Conservation (phyloP, 768 basidiomycete genomes). For the Pleurotus tuber-regium region DNA sequence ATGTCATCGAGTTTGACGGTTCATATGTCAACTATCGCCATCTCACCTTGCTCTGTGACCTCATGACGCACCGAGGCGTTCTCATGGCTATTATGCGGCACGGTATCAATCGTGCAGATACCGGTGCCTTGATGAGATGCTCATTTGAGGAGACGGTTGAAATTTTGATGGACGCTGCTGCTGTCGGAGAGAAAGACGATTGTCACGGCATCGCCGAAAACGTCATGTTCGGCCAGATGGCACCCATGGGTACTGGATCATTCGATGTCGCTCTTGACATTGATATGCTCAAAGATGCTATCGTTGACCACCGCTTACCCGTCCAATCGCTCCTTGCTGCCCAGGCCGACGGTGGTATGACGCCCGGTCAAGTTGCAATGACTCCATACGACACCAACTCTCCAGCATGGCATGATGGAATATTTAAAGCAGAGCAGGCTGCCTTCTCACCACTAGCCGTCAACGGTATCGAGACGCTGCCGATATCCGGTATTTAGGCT, state of each 20-base stretch:
- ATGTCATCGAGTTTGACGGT: slow-evolving; percentile 98
- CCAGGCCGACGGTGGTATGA: slow-evolving; percentile 85
- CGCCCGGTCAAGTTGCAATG: slow-evolving; percentile 89
- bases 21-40: slow-evolving; percentile 99
- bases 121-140: slow-evolving; percentile 96
- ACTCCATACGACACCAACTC: slow-evolving; percentile 96
- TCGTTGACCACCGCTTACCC: slow-evolving; percentile 92
- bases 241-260: slow-evolving; percentile 98
- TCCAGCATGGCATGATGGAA: slow-evolving; percentile 75
- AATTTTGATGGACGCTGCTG: slow-evolving; percentile 97
- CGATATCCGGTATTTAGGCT: slow-evolving; percentile 69
- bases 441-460: slow-evolving; percentile 95
- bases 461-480: slow-evolving; percentile 82
- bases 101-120: slow-evolving; percentile 98
- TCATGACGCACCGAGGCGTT: slow-evolving; percentile 94
- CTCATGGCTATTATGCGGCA: slow-evolving; percentile 99
- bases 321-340: slow-evolving; percentile 78
- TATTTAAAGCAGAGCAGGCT: slow-evolving; percentile 81
- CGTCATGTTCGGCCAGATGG: slow-evolving; percentile 98
- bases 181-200: slow-evolving; percentile 97
- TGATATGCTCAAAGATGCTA: slow-evolving; percentile 97
- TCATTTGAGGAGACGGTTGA: slow-evolving; percentile 99
- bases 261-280: slow-evolving; percentile 97
- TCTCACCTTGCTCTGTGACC: slow-evolving; percentile 91
- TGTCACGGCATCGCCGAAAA: slow-evolving; percentile 99